phyloP scores from a whole-genome alignment of 23 red algal species.

The Chondrus crispus region DNA sequence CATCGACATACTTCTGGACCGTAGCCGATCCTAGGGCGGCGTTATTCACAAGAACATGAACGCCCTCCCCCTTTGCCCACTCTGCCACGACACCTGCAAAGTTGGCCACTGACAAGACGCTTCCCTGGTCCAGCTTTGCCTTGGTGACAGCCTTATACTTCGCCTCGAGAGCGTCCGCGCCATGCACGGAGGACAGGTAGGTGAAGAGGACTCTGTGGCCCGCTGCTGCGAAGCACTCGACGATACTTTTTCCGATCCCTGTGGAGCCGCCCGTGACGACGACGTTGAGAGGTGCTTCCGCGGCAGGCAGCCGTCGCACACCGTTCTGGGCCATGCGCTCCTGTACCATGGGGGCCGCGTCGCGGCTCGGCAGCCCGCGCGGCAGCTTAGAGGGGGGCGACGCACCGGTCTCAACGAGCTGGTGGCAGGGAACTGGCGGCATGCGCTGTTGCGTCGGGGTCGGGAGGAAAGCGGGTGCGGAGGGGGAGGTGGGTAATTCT shows the following conservation, averaged over 20 bases:
- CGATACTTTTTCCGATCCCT: constrained; percentile 64
- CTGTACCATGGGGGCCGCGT: background rate
- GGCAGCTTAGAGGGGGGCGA: background rate
- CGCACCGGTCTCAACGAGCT: background rate
- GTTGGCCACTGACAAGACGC: constrained; percentile 18
- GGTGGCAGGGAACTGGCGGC: background rate
- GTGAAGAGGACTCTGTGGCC: constrained; percentile 78
- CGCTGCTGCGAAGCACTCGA: constrained; percentile 43
- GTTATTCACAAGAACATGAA: constrained; percentile 77
- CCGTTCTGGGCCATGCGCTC: background rate
- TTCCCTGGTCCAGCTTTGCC: constrained; percentile 63
- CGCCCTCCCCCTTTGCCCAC: constrained; percentile 53
- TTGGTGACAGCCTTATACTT: constrained; percentile 10
- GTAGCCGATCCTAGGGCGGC: constrained; percentile 71
- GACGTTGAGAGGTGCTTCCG: constrained; percentile 40
- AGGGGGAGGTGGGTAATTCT: too few relatives aligned
- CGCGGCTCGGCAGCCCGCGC: background rate
- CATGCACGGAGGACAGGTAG: constrained; percentile 23
- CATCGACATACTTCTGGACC: constrained; percentile 41
- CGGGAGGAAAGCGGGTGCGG: too few relatives aligned
- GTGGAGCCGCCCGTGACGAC: constrained; percentile 80
- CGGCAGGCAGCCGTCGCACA: background rate
- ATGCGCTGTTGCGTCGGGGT: too few relatives aligned
- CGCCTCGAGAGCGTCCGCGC: constrained; percentile 24
- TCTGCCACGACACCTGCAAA: constrained; percentile 38